Evolutionary conservation across 1,284 basidiomycete genomes (phyloP).

Genomic region (Tremellales sp.): DNA sequence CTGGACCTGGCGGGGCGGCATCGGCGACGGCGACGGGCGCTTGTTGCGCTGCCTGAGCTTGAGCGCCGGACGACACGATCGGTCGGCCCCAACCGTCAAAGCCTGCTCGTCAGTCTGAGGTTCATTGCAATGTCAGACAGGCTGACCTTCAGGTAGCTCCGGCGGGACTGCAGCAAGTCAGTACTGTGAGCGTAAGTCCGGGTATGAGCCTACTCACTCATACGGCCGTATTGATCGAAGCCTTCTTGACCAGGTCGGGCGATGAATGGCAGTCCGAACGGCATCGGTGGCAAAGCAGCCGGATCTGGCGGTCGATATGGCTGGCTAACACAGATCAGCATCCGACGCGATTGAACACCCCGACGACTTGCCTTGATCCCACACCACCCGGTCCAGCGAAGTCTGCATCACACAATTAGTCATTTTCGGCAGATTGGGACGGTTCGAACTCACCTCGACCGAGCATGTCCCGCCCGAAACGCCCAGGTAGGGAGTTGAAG

Average conservation of each 20-base stretch:
- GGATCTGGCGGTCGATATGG: slow-evolving; percentile 42
- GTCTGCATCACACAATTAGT: slow-evolving; percentile 25
- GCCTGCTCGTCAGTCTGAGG: slow-evolving; percentile 14
- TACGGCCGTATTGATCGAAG: slow-evolving; percentile 37
- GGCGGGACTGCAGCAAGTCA: slow-evolving; percentile 30
- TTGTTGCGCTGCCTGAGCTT: slow-evolving; percentile 8
- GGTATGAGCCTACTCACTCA: slow-evolving; percentile 27
- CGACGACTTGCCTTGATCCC: slow-evolving; percentile 32
- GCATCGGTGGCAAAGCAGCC: slow-evolving; percentile 35
- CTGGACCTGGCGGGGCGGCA: slow-evolving; percentile 7
- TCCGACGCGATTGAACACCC: slow-evolving; percentile 32
- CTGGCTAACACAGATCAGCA: slow-evolving; percentile 19
- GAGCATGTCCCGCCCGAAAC: slow-evolving; percentile 36
- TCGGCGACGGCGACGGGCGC: neutral
- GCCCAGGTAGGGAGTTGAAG: slow-evolving; percentile 28
- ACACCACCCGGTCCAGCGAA: slow-evolving; percentile 40
- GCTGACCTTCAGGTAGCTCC: slow-evolving; percentile 29
- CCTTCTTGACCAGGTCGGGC: slow-evolving; percentile 41
- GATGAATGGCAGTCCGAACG: slow-evolving; percentile 35
- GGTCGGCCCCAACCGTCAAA: slow-evolving; percentile 42
- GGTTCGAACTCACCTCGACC: slow-evolving; percentile 24
- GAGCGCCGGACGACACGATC: slow-evolving; percentile 19
- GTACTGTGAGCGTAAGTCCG: neutral
- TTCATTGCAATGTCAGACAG: neutral
- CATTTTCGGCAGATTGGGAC: neutral